Percentiles rank a stretch among this genome's conserved stretches.
These are phyloP conservation scores for Colletotrichum sp. DNA, from an alignment of 2,329 filamentous ascomycete species.

Conservation along the genomic window DNA sequence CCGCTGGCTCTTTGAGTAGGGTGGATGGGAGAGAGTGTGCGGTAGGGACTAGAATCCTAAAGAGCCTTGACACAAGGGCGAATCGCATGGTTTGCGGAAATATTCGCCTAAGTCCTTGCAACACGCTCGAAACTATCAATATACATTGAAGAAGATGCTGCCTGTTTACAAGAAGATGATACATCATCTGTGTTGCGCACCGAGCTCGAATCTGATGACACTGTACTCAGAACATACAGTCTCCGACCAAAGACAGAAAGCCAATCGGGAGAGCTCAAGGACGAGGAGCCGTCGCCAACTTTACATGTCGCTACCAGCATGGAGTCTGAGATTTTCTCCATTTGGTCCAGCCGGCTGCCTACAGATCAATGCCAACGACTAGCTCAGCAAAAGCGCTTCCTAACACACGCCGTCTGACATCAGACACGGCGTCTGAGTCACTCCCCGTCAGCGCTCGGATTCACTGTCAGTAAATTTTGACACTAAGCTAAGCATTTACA, in stretches of 20 bases:
- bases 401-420: not conserved
- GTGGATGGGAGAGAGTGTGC: not conserved
- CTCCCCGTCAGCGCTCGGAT: not conserved
- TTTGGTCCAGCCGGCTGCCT: not conserved
- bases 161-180: not conserved
- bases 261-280: too few relatives aligned
- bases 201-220: not conserved
- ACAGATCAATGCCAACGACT: not conserved
- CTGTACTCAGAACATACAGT: not conserved
- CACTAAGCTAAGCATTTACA: not conserved
- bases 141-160: not conserved
- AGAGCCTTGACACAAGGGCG: not conserved
- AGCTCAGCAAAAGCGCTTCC: not conserved
- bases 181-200: not conserved
- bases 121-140: not conserved
- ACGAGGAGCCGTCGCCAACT: not conserved
- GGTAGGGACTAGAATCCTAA: not conserved
- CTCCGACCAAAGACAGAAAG: too few relatives aligned
- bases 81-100: not conserved
- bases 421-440: not conserved
- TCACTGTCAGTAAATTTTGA: not conserved
- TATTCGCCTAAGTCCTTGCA: not conserved
- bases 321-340: not conserved
- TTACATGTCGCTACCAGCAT: not conserved
- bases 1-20: slow-evolving; percentile 12